phyloP scores from a whole-genome alignment of 1,139 yeast species.

The Kodamaea arcana region DNA sequence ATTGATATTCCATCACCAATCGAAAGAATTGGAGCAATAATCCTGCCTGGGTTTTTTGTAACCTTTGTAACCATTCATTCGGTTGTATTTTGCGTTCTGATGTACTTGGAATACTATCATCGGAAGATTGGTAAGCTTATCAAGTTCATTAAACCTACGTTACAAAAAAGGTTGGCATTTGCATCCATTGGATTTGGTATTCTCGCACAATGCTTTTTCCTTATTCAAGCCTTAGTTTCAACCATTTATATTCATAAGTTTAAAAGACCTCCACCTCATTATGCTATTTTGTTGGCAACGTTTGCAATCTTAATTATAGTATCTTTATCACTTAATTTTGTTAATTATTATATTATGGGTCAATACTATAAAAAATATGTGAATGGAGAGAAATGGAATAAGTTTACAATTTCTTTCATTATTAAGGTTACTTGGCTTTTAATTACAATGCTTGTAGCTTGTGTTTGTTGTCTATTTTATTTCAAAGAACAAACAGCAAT shows the following conservation, averaged over 20 bases:
- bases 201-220: constrained; percentile 23
- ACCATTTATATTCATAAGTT: constrained; percentile 19
- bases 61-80: constrained; percentile 23
- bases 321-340: constrained; percentile 22
- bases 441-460: constrained; percentile 25
- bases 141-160: constrained; percentile 25
- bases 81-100: constrained; percentile 22
- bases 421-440: constrained; percentile 29
- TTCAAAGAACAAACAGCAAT: constrained; percentile 15
- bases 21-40: constrained; percentile 26
- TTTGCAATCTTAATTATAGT: constrained; percentile 22
- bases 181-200: constrained; percentile 23
- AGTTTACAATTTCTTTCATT: constrained; percentile 29
- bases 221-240: constrained; percentile 21
- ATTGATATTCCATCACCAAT: constrained; percentile 16
- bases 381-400: constrained; percentile 30
- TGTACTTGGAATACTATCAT: constrained; percentile 29
- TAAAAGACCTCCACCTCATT: constrained; percentile 19
- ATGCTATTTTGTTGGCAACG: constrained; percentile 23
- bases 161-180: constrained; percentile 25
- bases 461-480: constrained; percentile 25
- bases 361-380: constrained; percentile 28
- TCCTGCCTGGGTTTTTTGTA: constrained; percentile 23
- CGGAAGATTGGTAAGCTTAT: constrained; percentile 29
- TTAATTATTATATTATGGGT: constrained; percentile 31